These are phyloP conservation scores for Podosphaera aphanis DNA, from an alignment of 2,329 filamentous ascomycete genomes.

Conservation along the genomic window DNA sequence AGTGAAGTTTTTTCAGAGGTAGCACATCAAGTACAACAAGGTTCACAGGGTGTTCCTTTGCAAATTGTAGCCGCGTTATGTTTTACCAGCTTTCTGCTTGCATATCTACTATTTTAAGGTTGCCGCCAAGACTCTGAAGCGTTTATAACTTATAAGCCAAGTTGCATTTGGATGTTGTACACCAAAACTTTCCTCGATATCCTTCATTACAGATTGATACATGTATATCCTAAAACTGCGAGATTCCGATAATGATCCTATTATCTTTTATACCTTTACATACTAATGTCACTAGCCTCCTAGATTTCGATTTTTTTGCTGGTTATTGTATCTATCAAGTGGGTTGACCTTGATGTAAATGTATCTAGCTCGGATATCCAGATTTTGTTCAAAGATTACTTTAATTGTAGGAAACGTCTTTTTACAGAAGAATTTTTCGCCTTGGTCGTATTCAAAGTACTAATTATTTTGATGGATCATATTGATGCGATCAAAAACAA, in stretches of 20 bases:
- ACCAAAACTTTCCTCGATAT: neutral
- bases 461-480: too few species aligned
- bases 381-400: too few species aligned
- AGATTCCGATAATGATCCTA: neutral
- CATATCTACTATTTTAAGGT: constrained; percentile 85
- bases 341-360: too few species aligned
- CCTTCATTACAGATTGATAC: neutral
- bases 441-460: too few species aligned
- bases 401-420: too few species aligned
- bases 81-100: constrained; percentile 74
- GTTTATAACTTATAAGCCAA: neutral
- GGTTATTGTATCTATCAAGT: too few species aligned
- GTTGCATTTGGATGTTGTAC: neutral
- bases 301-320: too few species aligned
- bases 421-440: too few species aligned
- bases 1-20: constrained; percentile 24
- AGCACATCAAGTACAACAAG: constrained; percentile 24
- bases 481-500: too few species aligned
- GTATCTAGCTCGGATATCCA: too few species aligned
- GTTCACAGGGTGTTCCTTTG: constrained; percentile 51
- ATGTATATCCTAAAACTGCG: neutral
- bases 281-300: too few species aligned
- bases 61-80: constrained; percentile 67
- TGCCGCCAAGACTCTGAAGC: neutral
- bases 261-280: too few species aligned